Base-by-base conservation (phyloP, 1,139 yeast genomes). In the Saccharomyces hybrid region DNA sequence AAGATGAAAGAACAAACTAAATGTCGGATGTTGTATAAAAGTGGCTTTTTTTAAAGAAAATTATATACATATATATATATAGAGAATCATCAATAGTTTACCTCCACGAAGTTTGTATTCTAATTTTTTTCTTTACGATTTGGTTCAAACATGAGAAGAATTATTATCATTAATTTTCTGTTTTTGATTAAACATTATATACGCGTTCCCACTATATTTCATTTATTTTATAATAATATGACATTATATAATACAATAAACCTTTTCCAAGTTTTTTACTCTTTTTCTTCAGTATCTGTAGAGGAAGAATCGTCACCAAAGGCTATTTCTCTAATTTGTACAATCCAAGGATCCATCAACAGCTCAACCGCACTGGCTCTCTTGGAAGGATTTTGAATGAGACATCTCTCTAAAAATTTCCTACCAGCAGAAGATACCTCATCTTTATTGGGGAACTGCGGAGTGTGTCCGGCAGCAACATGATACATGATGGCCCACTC, bases 401-500 rank as follows among this genome's bases (percentile, higher is more conserved):
- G 76, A 68, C 97, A 88, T 61, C 85, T 79, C 26, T 82, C 75
- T 60, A 93, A 72, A 69, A 93, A 91, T 46, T 76, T 76, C 52
- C 78, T 79, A 16, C 99, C 98, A 16, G 76, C 80, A 34, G 78
- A 80, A 62, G 95, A 83, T 54, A 93, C 74, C 69, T 90, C 97
- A 56, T 87, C 95, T 1, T 79, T 72, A 0, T 84, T 71, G 3
- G 99, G 99, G 55, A 93, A 75, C 63, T 82, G 90, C 0, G 99
- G 99, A 59, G 83, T 78, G 66, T 89, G 95, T 1, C 97, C 97
- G 1, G 96, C 96, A 0, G 98, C 98, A 65, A 93, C 93, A 70
- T 90, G 97, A 68, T 91, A 93, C 98, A 93, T 91, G 51, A 93
- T 89, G 1, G 98, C 97, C 96, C 96, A 93, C 68, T 91, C 98